phyloP scores from a whole-genome alignment of 345 rosid genomes.

The Boechera retrofracta region DNA sequence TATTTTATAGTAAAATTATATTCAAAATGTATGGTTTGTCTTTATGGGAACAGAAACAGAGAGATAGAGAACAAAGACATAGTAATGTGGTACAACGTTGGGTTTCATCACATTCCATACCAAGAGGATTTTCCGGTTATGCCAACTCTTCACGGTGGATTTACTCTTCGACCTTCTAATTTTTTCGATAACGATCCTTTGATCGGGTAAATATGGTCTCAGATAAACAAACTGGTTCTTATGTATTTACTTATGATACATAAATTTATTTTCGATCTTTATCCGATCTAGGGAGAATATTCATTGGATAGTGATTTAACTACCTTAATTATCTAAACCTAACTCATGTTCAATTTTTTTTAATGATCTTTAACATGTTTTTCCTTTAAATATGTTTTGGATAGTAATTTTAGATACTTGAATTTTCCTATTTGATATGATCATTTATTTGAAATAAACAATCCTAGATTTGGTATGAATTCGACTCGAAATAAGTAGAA shows the following conservation, averaged over 20 bases:
- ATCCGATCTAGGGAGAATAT: too few relatives aligned
- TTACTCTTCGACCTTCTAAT: conserved; percentile 72
- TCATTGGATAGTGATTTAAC: too few relatives aligned
- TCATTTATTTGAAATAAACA: too few relatives aligned
- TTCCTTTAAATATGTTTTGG: too few relatives aligned
- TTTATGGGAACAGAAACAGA: conserved; percentile 57
- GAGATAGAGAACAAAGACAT: conserved; percentile 70
- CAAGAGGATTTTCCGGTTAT: conserved; percentile 88
- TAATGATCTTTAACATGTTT: too few relatives aligned
- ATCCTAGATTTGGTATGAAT: too few relatives aligned
- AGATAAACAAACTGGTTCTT: background rate
- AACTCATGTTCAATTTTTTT: too few relatives aligned
- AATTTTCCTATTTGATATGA: too few relatives aligned
- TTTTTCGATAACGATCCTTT: conserved; percentile 73
- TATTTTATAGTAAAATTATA: background rate
- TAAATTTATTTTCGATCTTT: too few relatives aligned
- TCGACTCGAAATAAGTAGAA: too few relatives aligned
- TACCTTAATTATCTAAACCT: too few relatives aligned
- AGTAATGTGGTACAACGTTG: conserved; percentile 79
- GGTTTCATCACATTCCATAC: conserved; percentile 77
- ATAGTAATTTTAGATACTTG: too few relatives aligned
- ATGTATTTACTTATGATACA: background rate
- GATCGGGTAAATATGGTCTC: conserved; percentile 20
- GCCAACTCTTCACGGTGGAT: conserved; percentile 65
- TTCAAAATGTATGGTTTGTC: background rate